Evolutionary conservation across 192 early-diverging fungal genomes (phyloP).

Genomic region (Umbelopsis sp.): DNA sequence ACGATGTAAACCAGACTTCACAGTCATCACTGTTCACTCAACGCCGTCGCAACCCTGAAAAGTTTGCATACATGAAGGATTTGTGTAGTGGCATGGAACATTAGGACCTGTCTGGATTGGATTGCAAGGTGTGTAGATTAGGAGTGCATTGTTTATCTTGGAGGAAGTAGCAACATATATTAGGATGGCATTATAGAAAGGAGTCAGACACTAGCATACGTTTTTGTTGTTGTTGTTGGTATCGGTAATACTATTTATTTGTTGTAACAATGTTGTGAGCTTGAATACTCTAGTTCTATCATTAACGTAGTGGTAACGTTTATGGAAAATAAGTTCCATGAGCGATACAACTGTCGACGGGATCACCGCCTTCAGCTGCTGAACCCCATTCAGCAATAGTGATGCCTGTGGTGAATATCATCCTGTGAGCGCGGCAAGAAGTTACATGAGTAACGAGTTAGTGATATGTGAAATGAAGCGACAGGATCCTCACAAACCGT

Average conservation of each 20-base stretch:
- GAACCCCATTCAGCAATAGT: slow-evolving; percentile 66
- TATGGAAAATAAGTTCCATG: slow-evolving; percentile 4
- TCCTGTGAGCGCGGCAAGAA: slow-evolving; percentile 8
- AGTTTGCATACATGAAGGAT: neutral
- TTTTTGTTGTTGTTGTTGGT: too few species aligned
- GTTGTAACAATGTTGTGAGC: too few species aligned
- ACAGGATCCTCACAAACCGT: too few species aligned
- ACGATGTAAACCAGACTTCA: slow-evolving; percentile 7
- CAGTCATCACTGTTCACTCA: neutral
- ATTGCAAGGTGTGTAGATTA: too few species aligned
- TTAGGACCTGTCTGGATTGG: neutral
- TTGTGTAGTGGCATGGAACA: neutral
- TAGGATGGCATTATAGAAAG: too few species aligned
- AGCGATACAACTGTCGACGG: slow-evolving; percentile 25
- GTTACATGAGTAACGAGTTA: too few species aligned
- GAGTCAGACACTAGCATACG: too few species aligned
- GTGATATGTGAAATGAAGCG: too few species aligned
- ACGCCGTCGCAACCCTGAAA: slow-evolving; percentile 2
- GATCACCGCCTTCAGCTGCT: slow-evolving; percentile 17
- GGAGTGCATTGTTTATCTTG: too few species aligned
- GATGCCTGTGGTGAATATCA: slow-evolving; percentile 81
- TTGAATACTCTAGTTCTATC: neutral
- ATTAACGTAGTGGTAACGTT: neutral
- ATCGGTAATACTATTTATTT: too few species aligned
- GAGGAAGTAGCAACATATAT: too few species aligned